Evolutionary conservation across 139 green algal species (phyloP).

Genomic region (Eudorina sp.): DNA sequence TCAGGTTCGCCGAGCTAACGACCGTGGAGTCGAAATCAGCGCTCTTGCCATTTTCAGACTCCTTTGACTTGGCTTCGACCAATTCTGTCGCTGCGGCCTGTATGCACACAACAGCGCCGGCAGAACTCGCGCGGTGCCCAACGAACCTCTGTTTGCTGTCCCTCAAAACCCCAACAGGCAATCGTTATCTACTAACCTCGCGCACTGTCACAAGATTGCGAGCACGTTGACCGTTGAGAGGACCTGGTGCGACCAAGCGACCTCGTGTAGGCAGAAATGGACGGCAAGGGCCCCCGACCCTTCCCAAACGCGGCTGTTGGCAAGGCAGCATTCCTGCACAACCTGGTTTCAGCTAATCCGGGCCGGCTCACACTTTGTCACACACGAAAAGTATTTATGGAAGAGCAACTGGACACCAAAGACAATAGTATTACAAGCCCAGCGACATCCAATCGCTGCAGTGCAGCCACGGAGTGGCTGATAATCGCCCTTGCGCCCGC

Average conservation of each 20-base stretch:
- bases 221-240: background rate
- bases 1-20: background rate
- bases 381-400: no score
- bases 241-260: background rate
- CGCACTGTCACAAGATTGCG: conserved; percentile 32
- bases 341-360: background rate
- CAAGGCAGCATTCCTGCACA: conserved; percentile 28
- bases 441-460: background rate
- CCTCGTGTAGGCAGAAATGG: no score
- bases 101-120: background rate
- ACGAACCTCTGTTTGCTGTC: background rate
- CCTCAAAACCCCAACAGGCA: background rate
- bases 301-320: background rate
- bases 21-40: conserved; percentile 34
- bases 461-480: no score
- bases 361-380: no score
- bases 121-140: background rate
- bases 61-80: conserved; percentile 49
- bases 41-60: background rate
- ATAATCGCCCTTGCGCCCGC: background rate
- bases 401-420: background rate
- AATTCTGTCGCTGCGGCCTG: conserved; percentile 68
- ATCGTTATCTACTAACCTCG: background rate
- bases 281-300: background rate
- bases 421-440: background rate